Evolutionary conservation across 129 eudicot genomes (phyloP), one percentile per base, ranked within the genome.

Genomic region (Escallonia rubra): DNA sequence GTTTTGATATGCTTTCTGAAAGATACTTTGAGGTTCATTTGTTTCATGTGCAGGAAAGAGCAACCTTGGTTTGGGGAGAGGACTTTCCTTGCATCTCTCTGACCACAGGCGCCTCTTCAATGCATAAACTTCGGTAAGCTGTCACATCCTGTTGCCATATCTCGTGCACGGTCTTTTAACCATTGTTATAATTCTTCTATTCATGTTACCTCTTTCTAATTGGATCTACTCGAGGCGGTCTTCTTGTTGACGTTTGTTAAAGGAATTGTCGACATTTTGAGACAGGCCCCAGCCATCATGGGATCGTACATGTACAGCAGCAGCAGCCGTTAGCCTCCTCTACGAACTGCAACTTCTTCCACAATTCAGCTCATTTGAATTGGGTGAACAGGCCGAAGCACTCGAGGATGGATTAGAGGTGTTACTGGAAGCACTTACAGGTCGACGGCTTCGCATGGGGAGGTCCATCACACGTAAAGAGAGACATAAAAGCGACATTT

Each of bases 251-350:
- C 34, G 34, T 23, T 23, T 23, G 34, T 23, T 23, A 23, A 23
- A 23, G 34, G 34, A 23, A 23, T 23, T 23, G 34, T 23, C 1
- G 50, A 34, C 75, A 10, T 65, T 51, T 79, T 52, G 52, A 53
- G 41, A 74, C 78, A 93, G 99, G 72, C 99, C 99, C 52, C 99
- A 89, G 62, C 99, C 99, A 65, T 89, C 99, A 23, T 89, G 95
- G 99, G 99, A 93, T 59, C 87, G 99, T 34, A 93, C 96, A 5
- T 93, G 99, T 72, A 89, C 99, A 67, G 99, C 99, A 48, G 99
- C 87, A 23, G 99, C 99, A 48, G 99, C 99, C 11, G 72, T 82
- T 11, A 86, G 92, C 47, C 90, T 93, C 63, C 90, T 93, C 48
- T 78, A 72, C 6, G 99, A 93, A 78, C 85, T 93, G 49, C 90